Evolutionary conservation across 73 alveolate species (phyloP).

Genomic region (Paramecium caudatum): DNA sequence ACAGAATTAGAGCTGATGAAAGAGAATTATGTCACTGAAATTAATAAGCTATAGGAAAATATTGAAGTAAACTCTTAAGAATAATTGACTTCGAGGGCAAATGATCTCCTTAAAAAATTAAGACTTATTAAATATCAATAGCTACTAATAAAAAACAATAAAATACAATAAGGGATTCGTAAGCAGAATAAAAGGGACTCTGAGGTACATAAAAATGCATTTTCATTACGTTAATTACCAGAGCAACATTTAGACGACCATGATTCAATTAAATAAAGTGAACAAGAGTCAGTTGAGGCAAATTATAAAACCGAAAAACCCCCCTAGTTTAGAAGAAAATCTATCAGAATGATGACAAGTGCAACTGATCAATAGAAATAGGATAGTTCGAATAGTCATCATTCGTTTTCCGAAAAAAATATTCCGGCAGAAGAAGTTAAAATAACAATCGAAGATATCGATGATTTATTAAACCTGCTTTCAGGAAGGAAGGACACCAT

Average conservation of each 20-base stretch:
- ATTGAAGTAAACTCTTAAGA: neutral
- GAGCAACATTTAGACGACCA: neutral
- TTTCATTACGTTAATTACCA: conserved; percentile 12
- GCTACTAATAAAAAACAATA: conserved; percentile 6
- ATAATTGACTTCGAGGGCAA: conserved; percentile 43
- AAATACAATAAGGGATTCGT: neutral
- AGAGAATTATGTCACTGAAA: neutral
- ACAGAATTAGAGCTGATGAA: conserved; percentile 24
- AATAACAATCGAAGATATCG: conserved; percentile 49
- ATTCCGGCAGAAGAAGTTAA: neutral
- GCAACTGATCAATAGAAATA: conserved; percentile 1
- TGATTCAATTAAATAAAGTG: neutral
- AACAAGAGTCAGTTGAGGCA: neutral
- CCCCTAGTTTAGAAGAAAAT: conserved; percentile 37
- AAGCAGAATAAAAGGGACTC: neutral
- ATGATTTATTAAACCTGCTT: conserved; percentile 41
- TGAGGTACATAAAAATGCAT: conserved; percentile 36
- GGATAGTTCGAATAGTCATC: neutral
- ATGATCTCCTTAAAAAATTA: conserved; percentile 41
- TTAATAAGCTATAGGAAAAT: neutral
- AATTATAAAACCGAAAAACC: neutral
- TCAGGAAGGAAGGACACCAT: conserved; percentile 28
- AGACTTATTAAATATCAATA: conserved; percentile 32
- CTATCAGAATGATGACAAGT: conserved; percentile 41
- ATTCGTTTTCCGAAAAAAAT: neutral